Base-by-base conservation (phyloP, 2,329 filamentous ascomycete genomes). In the Septoria linicola region DNA sequence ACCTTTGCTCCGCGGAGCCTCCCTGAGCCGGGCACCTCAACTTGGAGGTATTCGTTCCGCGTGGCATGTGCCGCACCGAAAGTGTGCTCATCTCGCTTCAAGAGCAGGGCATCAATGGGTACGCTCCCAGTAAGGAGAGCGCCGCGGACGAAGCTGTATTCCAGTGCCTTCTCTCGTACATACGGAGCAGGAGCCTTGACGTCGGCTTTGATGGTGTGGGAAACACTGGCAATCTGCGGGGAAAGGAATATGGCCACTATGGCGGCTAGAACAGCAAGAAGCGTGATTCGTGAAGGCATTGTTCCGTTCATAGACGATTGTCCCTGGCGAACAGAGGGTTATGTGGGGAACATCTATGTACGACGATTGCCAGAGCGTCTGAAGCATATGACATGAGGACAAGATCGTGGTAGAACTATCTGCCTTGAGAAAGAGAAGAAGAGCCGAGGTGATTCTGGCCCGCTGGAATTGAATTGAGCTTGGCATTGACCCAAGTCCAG, bases 141-240 rank as follows among this genome's bases (percentile, higher is more conserved):
- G n/a, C 32, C 44, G 16, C 47, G 45, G 17, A 56, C 36, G 49
- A 49, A 47, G 17, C 40, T 34, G 40, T 47, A 51, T 21, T 54
- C 51, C 19, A 57, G 40, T 11, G 40, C 17, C 27, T 56, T 53
- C 30, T 49, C 45, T 14, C 43, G 36, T 2, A 42, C 31, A 25
- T 48, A 51, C n/a, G 11, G 10, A 3, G 46, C 45, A 13, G 42
- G 39, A n/a, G 50, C 50, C 10, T 39, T 34, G 25, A 51, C 21
- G 14, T 53, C 25, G 8, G 36, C 41, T 21, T 21, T 16, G n/a
- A 50, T 14, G 1, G 32, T 47, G 5, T 32, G 19, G 32, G 35
- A 20, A 16, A 45, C 41, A 41, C 46, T 50, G 2, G 50, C 46
- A 16, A 56, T 23, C 10, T 49, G 41, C 13, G 53, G 53, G 3